Evolutionary conservation across 768 basidiomycete species (phyloP), one percentile per base, ranked within the genome.

Genomic region (Boletus eberwhitei): DNA sequence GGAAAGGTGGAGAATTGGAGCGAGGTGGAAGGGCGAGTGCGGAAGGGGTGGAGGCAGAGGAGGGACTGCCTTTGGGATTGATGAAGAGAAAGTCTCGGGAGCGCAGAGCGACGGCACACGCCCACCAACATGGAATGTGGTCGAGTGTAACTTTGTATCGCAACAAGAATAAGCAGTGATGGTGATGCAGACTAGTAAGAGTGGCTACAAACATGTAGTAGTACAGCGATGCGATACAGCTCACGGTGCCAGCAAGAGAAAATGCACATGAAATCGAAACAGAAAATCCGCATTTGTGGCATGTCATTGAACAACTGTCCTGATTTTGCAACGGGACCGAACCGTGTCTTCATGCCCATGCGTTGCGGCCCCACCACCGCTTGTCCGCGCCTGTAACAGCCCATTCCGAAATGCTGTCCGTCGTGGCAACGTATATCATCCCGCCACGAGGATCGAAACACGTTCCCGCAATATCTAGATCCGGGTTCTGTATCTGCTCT

Each of bases 381-480:
- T 86, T 88, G 58, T 86, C 85, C 14, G 83, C 81, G 5, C 86
- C 87, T 21, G 80, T 75, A 49, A 94, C 75, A 41, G 79, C 75
- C 88, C 89, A 94, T 67, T 93, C 91, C 8, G 84, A 86, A 24
- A 94, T 75, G 36, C 84, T 83, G 54, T 75, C 68, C 54, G 79
- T 79, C 51, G 82, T 81, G 21, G 84, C 89, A 14, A 83, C 85
- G 63, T 91, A 91, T 31, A 91, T 63, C 66, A 76, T 81, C 57
- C 78, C 76, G 2, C 89, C 89, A 6, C 70, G 71, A 17, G 87
- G 87, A 66, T 90, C 88, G 59, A 90, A 90, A 57, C 84, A 88
- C 37, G 80, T 74, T 13, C 89, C 89, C 3, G 88, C 86, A 47
- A 90, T 70, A 63, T 87, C 83, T 36, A 80, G 62, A 54, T 71